phyloP scores from a whole-genome alignment of 2,329 filamentous ascomycete species.

The Didymella sp. region DNA sequence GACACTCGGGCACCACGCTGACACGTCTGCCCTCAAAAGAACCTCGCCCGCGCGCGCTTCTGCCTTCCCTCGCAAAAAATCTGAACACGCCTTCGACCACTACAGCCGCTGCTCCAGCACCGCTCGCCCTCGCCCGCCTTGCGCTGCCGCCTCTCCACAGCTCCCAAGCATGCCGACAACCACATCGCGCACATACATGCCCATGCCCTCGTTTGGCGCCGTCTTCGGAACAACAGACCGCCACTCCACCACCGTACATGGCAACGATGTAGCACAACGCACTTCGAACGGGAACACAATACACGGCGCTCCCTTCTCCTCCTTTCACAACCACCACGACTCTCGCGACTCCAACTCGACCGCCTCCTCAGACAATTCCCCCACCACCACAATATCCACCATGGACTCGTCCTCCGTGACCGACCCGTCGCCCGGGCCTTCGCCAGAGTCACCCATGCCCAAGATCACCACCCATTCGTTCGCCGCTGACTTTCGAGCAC shows the following conservation, averaged over 20 bases:
- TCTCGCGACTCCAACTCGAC: conserved; percentile 81
- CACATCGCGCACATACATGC: conserved; percentile 46
- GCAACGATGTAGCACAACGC: conserved; percentile 43
- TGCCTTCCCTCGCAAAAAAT: conserved; percentile 42
- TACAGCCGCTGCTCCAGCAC: conserved; percentile 26
- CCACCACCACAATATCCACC: conserved; percentile 91
- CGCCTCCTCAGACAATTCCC: conserved; percentile 91
- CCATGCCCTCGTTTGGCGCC: conserved; percentile 77
- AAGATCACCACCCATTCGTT: conserved; percentile 75
- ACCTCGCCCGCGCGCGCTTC: conserved; percentile 46
- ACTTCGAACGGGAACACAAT: conserved; percentile 46
- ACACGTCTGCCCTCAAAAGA: conserved; percentile 47
- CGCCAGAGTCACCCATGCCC: conserved; percentile 85
- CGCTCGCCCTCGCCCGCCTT: conserved; percentile 27
- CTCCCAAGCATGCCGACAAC: conserved; percentile 49
- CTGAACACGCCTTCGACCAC: conserved; percentile 30
- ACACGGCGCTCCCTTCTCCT: conserved; percentile 44
- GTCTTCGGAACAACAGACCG: conserved; percentile 63
- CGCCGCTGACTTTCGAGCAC: conserved; percentile 60
- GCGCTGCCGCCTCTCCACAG: conserved; percentile 3
- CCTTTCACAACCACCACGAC: conserved; percentile 67
- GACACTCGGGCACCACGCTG: conserved; percentile 36
- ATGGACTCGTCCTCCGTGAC: conserved; percentile 90
- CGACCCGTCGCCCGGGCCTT: conserved; percentile 86
- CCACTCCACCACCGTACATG: conserved; percentile 33